Evolutionary conservation across 495 filamentous ascomycete genomes (phyloP).

Genomic region (Penicillium roqueforti): DNA sequence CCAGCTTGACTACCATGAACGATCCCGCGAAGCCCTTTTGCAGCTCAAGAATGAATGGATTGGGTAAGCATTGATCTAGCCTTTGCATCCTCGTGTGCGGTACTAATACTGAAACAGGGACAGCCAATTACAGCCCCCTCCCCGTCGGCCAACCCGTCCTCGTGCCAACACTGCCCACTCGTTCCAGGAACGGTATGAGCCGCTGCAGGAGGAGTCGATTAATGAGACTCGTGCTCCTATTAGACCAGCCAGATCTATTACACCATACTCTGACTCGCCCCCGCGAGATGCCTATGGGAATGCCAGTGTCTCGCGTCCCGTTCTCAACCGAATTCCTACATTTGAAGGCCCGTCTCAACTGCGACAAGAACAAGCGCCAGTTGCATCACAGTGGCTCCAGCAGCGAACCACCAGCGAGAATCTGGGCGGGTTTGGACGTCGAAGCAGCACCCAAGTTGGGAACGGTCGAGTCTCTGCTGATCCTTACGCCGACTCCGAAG

Average conservation of each 20-base stretch:
- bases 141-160: slow-evolving; percentile 45
- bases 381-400: slow-evolving; percentile 43
- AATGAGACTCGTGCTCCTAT: slow-evolving; percentile 57
- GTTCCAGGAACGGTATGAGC: slow-evolving; percentile 54
- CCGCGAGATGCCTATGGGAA: slow-evolving; percentile 31
- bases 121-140: slow-evolving; percentile 24
- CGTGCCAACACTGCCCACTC: slow-evolving; percentile 61
- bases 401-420: slow-evolving; percentile 57
- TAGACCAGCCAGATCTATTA: slow-evolving; percentile 46
- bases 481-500: slow-evolving; percentile 63
- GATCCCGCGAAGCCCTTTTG: slow-evolving; percentile 71
- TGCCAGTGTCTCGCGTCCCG: slow-evolving; percentile 38
- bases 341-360: slow-evolving; percentile 56
- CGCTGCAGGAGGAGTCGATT: slow-evolving; percentile 52
- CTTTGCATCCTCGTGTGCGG: neutral
- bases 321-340: slow-evolving; percentile 45
- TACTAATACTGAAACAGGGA: slow-evolving; percentile 27
- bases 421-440: slow-evolving; percentile 29
- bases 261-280: slow-evolving; percentile 28
- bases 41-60: slow-evolving; percentile 68
- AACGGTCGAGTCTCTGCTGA: slow-evolving; percentile 44
- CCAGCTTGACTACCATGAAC: slow-evolving; percentile 87
- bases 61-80: slow-evolving; percentile 40
- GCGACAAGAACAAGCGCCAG: slow-evolving; percentile 45
- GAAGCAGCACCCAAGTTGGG: slow-evolving; percentile 42